These are phyloP conservation scores for Colletotrichum trifolii DNA, from an alignment of 2,329 filamentous ascomycete species.

Conservation along the genomic window DNA sequence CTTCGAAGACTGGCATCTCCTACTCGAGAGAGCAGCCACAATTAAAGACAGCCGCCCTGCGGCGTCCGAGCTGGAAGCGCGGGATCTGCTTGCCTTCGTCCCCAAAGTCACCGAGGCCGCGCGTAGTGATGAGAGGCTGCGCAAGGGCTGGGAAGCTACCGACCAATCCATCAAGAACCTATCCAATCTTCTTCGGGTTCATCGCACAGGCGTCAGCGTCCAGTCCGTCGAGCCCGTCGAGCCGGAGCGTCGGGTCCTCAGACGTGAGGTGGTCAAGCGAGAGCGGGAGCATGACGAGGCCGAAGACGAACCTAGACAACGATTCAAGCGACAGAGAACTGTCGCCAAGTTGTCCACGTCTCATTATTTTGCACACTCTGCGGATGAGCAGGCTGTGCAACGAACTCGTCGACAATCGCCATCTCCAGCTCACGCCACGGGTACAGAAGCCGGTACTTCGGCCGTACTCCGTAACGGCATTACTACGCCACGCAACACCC, in stretches of 20 bases:
- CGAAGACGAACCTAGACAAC: slow-evolving; percentile 9
- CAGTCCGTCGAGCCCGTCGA: slow-evolving; percentile 6
- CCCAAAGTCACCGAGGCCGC: slow-evolving; percentile 40
- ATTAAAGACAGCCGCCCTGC: slow-evolving; percentile 38
- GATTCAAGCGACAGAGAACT: slow-evolving; percentile 26
- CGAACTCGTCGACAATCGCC: slow-evolving; percentile 2
- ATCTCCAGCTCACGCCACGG: slow-evolving; percentile 3
- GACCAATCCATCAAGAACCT: slow-evolving; percentile 42
- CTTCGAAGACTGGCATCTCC: slow-evolving; percentile 47
- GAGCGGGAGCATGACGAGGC: slow-evolving; percentile 22
- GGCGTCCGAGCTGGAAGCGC: slow-evolving; percentile 43
- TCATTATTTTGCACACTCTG: slow-evolving; percentile 26
- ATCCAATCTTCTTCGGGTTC: slow-evolving; percentile 21
- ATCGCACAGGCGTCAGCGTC: slow-evolving; percentile 18
- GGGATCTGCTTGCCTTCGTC: slow-evolving; percentile 48
- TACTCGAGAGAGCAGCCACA: slow-evolving; percentile 48
- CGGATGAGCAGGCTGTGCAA: slow-evolving; percentile 7
- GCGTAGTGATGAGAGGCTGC: slow-evolving; percentile 18
- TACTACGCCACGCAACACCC: slow-evolving; percentile 24
- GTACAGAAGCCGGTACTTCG: neutral
- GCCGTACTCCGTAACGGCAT: slow-evolving; percentile 22
- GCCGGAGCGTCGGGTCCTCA: slow-evolving; percentile 8
- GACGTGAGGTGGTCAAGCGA: slow-evolving; percentile 21
- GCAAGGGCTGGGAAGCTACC: slow-evolving; percentile 47
- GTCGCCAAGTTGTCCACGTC: slow-evolving; percentile 26